Base-by-base conservation (phyloP, 345 rosid species). In the Syzygium oleosum region DNA sequence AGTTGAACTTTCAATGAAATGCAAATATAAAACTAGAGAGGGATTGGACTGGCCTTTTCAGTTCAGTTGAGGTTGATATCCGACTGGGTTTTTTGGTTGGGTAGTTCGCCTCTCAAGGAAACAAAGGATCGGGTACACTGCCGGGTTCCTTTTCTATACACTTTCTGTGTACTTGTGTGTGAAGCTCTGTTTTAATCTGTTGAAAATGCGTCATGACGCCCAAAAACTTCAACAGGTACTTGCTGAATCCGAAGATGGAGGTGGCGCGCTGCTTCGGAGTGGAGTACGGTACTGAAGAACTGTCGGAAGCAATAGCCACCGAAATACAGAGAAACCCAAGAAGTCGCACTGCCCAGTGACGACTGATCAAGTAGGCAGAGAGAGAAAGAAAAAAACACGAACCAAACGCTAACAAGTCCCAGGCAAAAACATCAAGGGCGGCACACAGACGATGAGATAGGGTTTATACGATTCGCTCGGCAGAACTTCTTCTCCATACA, bases 221-320 rank as follows among this genome's bases (percentile, higher is more conserved):
- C 25, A 17, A 34, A 25, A 15, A 25, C 51, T 88, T 65, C 7
- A 85, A 91, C 89, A 98, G 99, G 91, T 98, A 96, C 87, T 91
- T 98, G 90, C 88, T 98, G 89, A 95, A 93, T 89, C 99, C 99
- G 9, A 94, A 91, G 89, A 93, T 92, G 98, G 98, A 96, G 92
- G 95, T 96, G 49, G 95, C 91, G 22, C 92, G 95, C 88, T 94
- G 95, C 92, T 96, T 95, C 52, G 98, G 99, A 12, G 85, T 90
- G 12, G 99, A 96, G 91, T 98, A 98, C 89, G 90, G 85, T 83
- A 91, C 96, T 51, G 95, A 91, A 85, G 94, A 94, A 52, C 92
- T 98, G 25, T 88, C 93, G 54, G 92, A 91, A 87, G 99, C 93
- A 85, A 89, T 97, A 56, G 63, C 85, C 12, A 91, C 92, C 86